A percentile compares a stretch with the other conserved stretches of the same genome.
Evolutionary conservation across 2,329 filamentous ascomycete genomes (phyloP).

Genomic region (Bipolaris victoriae): DNA sequence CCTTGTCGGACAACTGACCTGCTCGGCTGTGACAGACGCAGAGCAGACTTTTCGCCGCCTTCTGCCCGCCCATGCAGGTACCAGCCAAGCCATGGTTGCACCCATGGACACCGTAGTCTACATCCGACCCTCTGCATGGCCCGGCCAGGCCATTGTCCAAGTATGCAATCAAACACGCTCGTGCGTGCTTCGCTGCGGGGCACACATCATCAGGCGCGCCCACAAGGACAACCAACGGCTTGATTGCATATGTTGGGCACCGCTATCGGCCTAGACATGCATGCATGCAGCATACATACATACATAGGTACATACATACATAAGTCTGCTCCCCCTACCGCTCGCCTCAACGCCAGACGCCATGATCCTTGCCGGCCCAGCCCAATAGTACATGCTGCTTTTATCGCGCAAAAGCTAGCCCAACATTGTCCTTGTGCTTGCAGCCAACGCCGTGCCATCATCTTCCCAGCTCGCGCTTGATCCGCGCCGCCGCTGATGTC

Average conservation of each 20-base stretch:
- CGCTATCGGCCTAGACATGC: slow-evolving; percentile 3
- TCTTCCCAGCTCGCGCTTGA: slow-evolving; percentile 66
- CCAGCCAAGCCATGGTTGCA: slow-evolving; percentile 7
- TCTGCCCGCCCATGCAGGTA: slow-evolving; percentile 32
- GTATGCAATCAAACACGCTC: too few species aligned
- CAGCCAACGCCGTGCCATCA: slow-evolving; percentile 21
- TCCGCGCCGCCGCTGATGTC: slow-evolving; percentile 63
- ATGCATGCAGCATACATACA: background rate
- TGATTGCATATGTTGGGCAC: slow-evolving; percentile 3
- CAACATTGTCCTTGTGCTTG: background rate
- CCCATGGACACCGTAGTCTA: too few species aligned
- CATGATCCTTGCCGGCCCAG: background rate
- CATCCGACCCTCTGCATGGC: slow-evolving; percentile 6
- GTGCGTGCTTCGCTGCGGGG: background rate
- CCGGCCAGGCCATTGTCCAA: too few species aligned
- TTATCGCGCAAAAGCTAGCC: background rate
- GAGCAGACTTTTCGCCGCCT: slow-evolving; percentile 26
- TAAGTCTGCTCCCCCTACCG: background rate
- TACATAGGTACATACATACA: background rate
- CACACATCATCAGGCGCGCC: background rate
- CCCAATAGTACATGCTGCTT: background rate
- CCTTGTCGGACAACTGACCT: slow-evolving; percentile 13
- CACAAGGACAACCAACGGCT: background rate
- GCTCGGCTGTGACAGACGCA: slow-evolving; percentile 13
- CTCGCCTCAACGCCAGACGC: slow-evolving; percentile 7